Evolutionary conservation across 176 grass and related monocot genomes (phyloP), one percentile per base, ranked within the genome.

Genomic region (Cymbopogon citratus): DNA sequence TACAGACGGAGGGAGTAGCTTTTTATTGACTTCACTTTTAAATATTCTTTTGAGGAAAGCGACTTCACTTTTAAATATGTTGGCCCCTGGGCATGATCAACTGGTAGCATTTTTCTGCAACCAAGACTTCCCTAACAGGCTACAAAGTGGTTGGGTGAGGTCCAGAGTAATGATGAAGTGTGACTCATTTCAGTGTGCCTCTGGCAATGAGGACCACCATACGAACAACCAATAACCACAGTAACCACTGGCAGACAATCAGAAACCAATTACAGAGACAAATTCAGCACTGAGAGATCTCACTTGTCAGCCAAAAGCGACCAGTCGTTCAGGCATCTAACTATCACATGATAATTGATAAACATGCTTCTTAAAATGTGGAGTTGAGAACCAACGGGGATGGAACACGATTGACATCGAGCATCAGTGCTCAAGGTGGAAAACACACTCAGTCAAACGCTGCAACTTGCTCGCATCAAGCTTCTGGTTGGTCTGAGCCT

Each of bases 371-470:
- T 61, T 84, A 18, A 48, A 6, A 48, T 41, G 38, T 63, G 4
- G 10, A 19, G 6, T 67, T 46, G 15, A 80, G 15, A 61, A 7
- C 9, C 3, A 36, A 11, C 8, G 3, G 29, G 10, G 39, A 54
- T 61, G 29, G 9, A 0, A 18, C 26, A 13, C 5, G 0, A 49
- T 24, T 61, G 60, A 69, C 11, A 3, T 16, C 3, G 21, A 28
- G 70, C 41, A 67, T 95, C 77, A 99, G 79, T 99, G 89, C 85
- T 95, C 96, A 75, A 99, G 80, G 78, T 99, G 92, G 79, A 95
- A 99, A 86, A 99, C 97, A 48, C 85, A 96, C 85, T 99, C 97
- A 40, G 97, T 93, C 52, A 99, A 86, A 24, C 97, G 91, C 84
- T 99, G 97, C 36, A 99, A 81, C 73, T 93, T 99, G 83, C 83